These are phyloP conservation scores for Rhizophora apiculata DNA, from an alignment of 345 rosid genomes.

Conservation along the genomic window DNA sequence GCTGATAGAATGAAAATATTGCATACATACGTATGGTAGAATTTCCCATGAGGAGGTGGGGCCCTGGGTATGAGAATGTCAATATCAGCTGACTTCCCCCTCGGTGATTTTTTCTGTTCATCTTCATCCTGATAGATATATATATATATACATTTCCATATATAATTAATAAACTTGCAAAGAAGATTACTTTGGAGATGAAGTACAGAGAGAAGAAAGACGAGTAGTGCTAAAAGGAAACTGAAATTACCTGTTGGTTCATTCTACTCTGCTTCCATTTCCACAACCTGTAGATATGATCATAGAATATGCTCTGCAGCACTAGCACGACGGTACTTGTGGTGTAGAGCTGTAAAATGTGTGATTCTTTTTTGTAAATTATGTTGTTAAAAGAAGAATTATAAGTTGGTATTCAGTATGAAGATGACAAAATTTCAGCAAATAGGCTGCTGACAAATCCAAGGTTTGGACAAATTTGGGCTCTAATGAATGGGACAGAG, in stretches of 20 bases:
- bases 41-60: conserved; percentile 44
- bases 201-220: background rate
- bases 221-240: background rate
- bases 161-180: background rate
- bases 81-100: conserved; percentile 30
- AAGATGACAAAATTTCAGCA: too few species aligned
- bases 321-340: conserved; percentile 69
- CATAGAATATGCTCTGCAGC: conserved; percentile 76
- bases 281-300: conserved; percentile 48
- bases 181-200: background rate
- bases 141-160: background rate
- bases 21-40: conserved; percentile 54
- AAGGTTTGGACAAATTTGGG: background rate
- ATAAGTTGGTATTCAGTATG: too few species aligned
- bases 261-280: conserved; percentile 27
- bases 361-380: background rate
- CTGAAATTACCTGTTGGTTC: conserved; percentile 27
- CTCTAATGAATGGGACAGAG: background rate
- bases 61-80: conserved; percentile 59
- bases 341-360: conserved; percentile 67
- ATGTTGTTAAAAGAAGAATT: background rate
- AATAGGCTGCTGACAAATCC: background rate
- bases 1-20: too few species aligned
- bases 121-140: conserved; percentile 33
- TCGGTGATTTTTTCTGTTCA: conserved; percentile 45